Evolutionary conservation across 2,329 filamentous ascomycete genomes (phyloP), one percentile per base, ranked within the genome.

Genomic region (Magnaporthiopsis rhizophila): DNA sequence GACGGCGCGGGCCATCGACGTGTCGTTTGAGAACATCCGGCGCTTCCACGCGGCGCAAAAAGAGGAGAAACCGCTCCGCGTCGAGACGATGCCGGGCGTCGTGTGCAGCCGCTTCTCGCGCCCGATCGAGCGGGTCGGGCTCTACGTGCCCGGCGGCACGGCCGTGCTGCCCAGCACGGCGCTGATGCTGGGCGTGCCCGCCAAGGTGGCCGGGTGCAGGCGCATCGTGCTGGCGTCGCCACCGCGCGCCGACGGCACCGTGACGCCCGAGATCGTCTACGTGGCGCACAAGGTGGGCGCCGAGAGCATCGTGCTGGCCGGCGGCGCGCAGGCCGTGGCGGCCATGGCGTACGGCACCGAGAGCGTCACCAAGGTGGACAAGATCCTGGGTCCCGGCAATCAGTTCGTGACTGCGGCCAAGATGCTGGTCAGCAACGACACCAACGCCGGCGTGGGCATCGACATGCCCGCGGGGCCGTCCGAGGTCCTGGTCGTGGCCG

Each of bases 391-490:
- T 0, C 95, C 95, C 3, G 95, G 95, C 50, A 99, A 99, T 78
- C 95, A 98, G 76, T 99, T 98, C 73, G 95, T 99, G 57, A 99
- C 95, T 0, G 95, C 95, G 0, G 95, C 91, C 63, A 99, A 99
- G 85, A 99, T 99, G 95, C 84, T 93, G 71, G 95, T 99, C 58
- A 91, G 89, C 77, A 99, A 99, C 76, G 95, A 99, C 74, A 98
- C 95, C 59, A 96, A 92, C 66, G 95, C 95, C 15, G 90, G 91
- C 28, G 93, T 97, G 57, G 89, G 92, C 76, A 99, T 99, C 71
- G 95, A 99, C 74, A 99, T 99, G 95, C 95, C 95, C 13, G 95
- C 95, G 50, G 95, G 95, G 0, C 95, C 95, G 0, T 97, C 92
- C 50, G 95, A 99, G 75, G 92, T 99, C 3, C 85, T 99, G n/a